These are phyloP conservation scores for Sabuloglossum arenarium DNA, from an alignment of 495 filamentous ascomycete species.

Conservation along the genomic window DNA sequence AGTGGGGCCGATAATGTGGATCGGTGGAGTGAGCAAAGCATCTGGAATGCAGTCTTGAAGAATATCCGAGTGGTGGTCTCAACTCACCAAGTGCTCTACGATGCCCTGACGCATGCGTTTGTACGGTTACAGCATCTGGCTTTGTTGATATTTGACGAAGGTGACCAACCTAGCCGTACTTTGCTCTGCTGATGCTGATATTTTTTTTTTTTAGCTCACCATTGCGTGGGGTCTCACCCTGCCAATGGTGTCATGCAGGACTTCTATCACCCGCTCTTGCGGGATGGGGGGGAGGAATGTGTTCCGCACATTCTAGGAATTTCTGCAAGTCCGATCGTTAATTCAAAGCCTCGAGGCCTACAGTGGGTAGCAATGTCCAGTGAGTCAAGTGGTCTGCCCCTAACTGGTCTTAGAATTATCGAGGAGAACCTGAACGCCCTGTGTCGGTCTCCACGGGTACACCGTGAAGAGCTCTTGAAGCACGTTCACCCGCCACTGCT, in stretches of 20 bases:
- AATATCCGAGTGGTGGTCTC: conserved; percentile 56
- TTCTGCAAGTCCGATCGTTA: conserved; percentile 64
- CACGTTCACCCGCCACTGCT: conserved; percentile 48
- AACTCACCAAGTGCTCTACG: conserved; percentile 54
- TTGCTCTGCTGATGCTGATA: conserved; percentile 17
- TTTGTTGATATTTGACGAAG: conserved; percentile 80
- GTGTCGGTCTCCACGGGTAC: conserved; percentile 46
- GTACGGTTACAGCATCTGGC: conserved; percentile 42
- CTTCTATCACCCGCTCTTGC: conserved; percentile 39
- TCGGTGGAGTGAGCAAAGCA: conserved; percentile 45
- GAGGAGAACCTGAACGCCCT: conserved; percentile 59
- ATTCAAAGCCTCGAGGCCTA: conserved; percentile 28
- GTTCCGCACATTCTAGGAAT: conserved; percentile 65
- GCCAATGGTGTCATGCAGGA: conserved; percentile 59
- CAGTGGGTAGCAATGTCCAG: conserved; percentile 11
- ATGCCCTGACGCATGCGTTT: conserved; percentile 67
- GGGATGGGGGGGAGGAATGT: conserved; percentile 14
- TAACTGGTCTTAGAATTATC: conserved; percentile 25
- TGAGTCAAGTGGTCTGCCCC: neutral
- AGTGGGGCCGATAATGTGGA: conserved; percentile 50
- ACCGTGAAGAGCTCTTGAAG: conserved; percentile 47
- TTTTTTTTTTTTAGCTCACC: conserved; percentile 33
- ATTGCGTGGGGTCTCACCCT: conserved; percentile 41
- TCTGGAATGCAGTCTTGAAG: conserved; percentile 53
- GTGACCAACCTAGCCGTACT: conserved; percentile 19